Percentiles rank a stretch among this genome's conserved stretches.
Evolutionary conservation across 805 yeast species (phyloP).

Genomic region (Kluyveromyces dobzhanskii): DNA sequence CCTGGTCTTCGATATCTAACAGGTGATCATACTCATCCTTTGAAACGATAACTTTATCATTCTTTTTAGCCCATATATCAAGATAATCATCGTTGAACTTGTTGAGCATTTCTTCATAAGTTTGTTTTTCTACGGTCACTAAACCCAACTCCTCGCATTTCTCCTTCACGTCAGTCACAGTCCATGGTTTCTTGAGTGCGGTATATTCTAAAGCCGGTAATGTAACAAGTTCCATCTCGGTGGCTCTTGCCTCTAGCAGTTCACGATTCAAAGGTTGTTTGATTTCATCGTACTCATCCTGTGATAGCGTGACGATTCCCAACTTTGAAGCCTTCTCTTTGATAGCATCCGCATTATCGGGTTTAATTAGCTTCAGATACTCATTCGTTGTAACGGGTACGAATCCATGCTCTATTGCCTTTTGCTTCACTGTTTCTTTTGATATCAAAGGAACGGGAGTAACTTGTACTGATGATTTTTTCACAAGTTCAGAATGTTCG

Average conservation of each 20-base stretch:
- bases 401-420: slow-evolving; percentile 27
- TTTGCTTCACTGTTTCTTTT: slow-evolving; percentile 11
- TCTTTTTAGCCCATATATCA: background rate
- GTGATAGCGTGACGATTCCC: slow-evolving; percentile 12
- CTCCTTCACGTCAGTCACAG: slow-evolving; percentile 9
- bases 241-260: slow-evolving; percentile 12
- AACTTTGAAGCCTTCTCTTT: slow-evolving; percentile 7
- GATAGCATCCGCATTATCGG: slow-evolving; percentile 7
- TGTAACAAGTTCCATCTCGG: slow-evolving; percentile 12
- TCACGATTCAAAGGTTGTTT: slow-evolving; percentile 10
- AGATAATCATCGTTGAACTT: background rate
- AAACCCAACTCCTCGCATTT: slow-evolving; percentile 12
- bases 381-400: slow-evolving; percentile 27
- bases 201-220: slow-evolving; percentile 6
- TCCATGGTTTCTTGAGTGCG: slow-evolving; percentile 6
- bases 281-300: slow-evolving; percentile 10
- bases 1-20: slow-evolving; percentile 1
- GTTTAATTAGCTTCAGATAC: slow-evolving; percentile 12
- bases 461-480: background rate
- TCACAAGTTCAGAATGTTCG: slow-evolving; percentile 11
- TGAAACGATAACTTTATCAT: background rate
- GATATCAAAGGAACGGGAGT: background rate
- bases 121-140: slow-evolving; percentile 1
- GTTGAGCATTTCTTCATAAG: background rate
- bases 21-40: slow-evolving; percentile 15